These are phyloP conservation scores for Limonium bicolor DNA, from an alignment of 148 eudicot species.

Conservation along the genomic window DNA sequence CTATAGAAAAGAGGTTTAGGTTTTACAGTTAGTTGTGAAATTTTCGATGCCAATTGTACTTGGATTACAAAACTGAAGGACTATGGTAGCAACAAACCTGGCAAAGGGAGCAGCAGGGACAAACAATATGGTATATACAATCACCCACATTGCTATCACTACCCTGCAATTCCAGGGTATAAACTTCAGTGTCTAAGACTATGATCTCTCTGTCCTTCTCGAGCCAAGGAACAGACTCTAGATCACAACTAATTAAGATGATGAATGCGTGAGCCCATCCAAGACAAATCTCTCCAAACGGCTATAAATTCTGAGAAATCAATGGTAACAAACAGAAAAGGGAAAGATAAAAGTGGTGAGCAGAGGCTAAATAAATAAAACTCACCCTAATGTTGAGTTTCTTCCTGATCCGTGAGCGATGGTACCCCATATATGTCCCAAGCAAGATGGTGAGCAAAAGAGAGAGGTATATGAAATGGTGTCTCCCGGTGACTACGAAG, in stretches of 20 bases:
- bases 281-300: no score
- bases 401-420: slow-evolving; percentile 53
- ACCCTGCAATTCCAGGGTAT: no score
- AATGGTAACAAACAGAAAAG: no score
- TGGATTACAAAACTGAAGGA: not conserved
- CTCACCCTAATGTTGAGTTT: slow-evolving; percentile 81
- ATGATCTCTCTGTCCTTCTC: no score
- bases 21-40: not conserved
- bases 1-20: slow-evolving; percentile 16
- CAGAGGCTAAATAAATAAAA: no score
- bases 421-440: slow-evolving; percentile 55
- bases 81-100: slow-evolving; percentile 36
- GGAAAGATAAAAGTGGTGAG: no score
- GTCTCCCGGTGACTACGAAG: slow-evolving; percentile 36
- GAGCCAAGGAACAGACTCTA: no score
- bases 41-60: not conserved
- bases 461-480: slow-evolving; percentile 46
- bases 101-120: slow-evolving; percentile 68
- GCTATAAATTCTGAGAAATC: no score
- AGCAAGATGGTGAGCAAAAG: slow-evolving; percentile 42
- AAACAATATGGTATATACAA: slow-evolving; percentile 66
- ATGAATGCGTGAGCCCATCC: no score
- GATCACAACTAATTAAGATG: no score
- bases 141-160: slow-evolving; percentile 63
- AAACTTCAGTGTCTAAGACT: no score